Base-by-base conservation (phyloP, 208 protist species). In the Borovskyia barvae region DNA sequence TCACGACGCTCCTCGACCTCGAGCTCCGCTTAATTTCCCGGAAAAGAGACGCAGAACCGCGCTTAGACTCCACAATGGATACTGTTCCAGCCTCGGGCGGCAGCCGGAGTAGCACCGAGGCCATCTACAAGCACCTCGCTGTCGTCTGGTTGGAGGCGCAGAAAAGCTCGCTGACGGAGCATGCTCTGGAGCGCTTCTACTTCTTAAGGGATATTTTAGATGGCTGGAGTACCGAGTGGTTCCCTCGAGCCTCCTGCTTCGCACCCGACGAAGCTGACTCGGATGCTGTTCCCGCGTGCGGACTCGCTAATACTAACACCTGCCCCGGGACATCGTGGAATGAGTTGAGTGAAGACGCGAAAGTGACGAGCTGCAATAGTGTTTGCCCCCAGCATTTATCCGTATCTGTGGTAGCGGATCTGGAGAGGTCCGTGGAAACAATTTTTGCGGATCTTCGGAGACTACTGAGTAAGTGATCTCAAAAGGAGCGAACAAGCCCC, bases 391-490 rank as follows among this genome's bases (percentile, higher is more conserved):
- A 17, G 9, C 64, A 71, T 28, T 26, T 71, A 19, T 64, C 40
- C 8, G 49, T 51, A 8, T 14, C 33, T 1, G 33, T 64, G 1
- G 64, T 59, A 12, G 4, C 20, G 3, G 28, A 30, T 24, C 37
- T 71, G 1, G 64, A 71, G 19, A 30, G n/a, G 28, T 3, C 33
- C 0, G 0, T 71, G 6, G 5, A n/a, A 1, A 52, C 2, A 17
- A 19, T 48, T 17, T 71, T 71, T 46, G 39, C 30, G 3, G 55
- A 64, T 33, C 55, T 71, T 2, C 64, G 54, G n/a, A n/a, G n/a
- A n/a, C n/a, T n/a, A n/a, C n/a, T n/a, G n/a, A n/a, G n/a, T n/a
- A n/a, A n/a, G n/a, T n/a, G n/a, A n/a, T n/a, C n/a, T n/a, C n/a
- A n/a, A n/a, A n/a, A n/a, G n/a, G n/a, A n/a, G n/a, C n/a, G n/a